Evolutionary conservation across 768 basidiomycete species (phyloP), one percentile per base, ranked within the genome.

Genomic region (Cystofilobasidium bisporidii): DNA sequence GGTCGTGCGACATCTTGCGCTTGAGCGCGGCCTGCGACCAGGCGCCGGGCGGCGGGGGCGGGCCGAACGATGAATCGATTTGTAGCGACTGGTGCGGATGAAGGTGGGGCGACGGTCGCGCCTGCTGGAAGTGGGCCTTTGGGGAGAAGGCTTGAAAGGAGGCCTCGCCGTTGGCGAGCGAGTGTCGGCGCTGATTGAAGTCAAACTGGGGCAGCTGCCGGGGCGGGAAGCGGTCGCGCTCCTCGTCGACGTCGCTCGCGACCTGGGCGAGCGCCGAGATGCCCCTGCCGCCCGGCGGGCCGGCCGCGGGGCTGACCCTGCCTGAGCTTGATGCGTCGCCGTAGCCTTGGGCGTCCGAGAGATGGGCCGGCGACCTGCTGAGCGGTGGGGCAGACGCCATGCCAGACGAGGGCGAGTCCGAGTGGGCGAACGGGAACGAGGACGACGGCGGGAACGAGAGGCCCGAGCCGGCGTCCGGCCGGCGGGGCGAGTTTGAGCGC

Each of bases 1-100:
- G 66, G 65, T 73, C 87, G 71, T 81, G 79, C 28, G 88, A 89
- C 81, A 89, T 86, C 79, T 91, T 91, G 72, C 89, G 83, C 76
- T 91, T 91, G 67, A 41, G 58, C 50, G 43, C 60, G 56, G 18
- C 55, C 30, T 22, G 69, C 58, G n/a, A 63, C 59, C 17, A 63
- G 48, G 1, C 55, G 69, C n/a, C 36, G 38, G 36, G 64, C 59
- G 38, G 61, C 64, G 24, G 43, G 36, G 20, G 64, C 58, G 28
- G 60, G 63, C 33, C 28, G 17, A n/a, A n/a, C n/a, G n/a, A n/a
- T n/a, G n/a, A n/a, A n/a, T n/a, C n/a, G n/a, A n/a, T n/a, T n/a
- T n/a, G n/a, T 43, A 40, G 64, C 18, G 38, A 50, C 59, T 55
- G 30, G 30, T 33, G 17, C 30, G 56, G 61, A 32, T 32, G 62